Conservation (phyloP, 768 basidiomycete genomes). For the Lactifluus piperatus region DNA sequence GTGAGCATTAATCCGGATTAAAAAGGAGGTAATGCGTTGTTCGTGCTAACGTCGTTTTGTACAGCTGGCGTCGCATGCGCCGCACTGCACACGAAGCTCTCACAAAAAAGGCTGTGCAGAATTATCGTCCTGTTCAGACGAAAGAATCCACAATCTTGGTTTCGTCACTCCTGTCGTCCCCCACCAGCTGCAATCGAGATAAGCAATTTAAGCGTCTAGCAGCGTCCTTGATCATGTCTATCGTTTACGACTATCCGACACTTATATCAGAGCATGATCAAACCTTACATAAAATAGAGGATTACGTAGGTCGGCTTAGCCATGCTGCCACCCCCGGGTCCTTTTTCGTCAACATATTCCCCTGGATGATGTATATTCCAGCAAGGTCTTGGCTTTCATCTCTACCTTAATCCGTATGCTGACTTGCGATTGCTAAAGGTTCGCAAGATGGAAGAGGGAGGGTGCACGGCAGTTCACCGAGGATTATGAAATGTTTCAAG, state of each 20-base stretch:
- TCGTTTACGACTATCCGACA: conserved; percentile 20
- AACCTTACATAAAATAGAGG: neutral
- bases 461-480: neutral
- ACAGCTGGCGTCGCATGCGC: conserved; percentile 30
- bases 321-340: neutral
- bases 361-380: conserved; percentile 9
- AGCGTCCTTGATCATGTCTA: conserved; percentile 25
- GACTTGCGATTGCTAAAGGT: neutral
- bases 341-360: neutral
- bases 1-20: neutral
- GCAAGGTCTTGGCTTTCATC: neutral
- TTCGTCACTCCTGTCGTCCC: conserved; percentile 23
- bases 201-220: conserved; percentile 24
- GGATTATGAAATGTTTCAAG: neutral
- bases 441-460: conserved; percentile 7
- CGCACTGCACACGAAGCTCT: conserved; percentile 28
- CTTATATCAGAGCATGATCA: neutral
- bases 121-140: conserved; percentile 24
- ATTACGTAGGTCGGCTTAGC: neutral
- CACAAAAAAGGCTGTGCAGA: conserved; percentile 19
- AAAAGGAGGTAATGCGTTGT: neutral
- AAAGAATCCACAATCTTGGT: conserved; percentile 26
- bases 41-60: neutral
- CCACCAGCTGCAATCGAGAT: conserved; percentile 23
- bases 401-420: neutral